These are phyloP conservation scores for Ceratobasidium sp. DNA, from an alignment of 1,284 basidiomycete species.

Conservation along the genomic window DNA sequence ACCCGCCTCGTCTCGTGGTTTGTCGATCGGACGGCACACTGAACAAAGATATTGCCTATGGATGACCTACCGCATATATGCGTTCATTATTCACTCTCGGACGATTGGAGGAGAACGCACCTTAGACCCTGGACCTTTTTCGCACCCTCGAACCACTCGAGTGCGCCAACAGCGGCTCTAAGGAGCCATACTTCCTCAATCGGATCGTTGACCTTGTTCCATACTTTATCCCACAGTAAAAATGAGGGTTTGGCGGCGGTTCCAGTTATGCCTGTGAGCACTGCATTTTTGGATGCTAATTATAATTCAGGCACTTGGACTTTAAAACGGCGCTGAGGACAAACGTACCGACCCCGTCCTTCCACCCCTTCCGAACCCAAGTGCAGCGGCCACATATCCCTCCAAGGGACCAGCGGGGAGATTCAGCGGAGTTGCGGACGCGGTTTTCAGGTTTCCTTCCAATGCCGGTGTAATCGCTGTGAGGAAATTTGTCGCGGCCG, in stretches of 20 bases:
- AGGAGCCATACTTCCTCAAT: slow-evolving; percentile 83
- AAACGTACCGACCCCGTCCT: slow-evolving; percentile 27
- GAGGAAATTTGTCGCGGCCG: slow-evolving; percentile 43
- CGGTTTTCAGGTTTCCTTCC: slow-evolving; percentile 72
- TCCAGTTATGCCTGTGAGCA: slow-evolving; percentile 47
- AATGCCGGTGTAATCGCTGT: slow-evolving; percentile 63
- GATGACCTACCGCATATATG: slow-evolving; percentile 25
- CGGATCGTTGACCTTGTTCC: slow-evolving; percentile 67
- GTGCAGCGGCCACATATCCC: slow-evolving; percentile 78
- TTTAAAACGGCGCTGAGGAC: not conserved
- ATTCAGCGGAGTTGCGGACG: slow-evolving; percentile 63
- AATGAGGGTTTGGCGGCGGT: slow-evolving; percentile 76
- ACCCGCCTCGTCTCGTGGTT: slow-evolving; percentile 15
- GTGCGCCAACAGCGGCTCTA: slow-evolving; percentile 64
- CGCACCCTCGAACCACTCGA: slow-evolving; percentile 60
- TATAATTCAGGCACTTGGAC: slow-evolving; percentile 33
- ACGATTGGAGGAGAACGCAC: slow-evolving; percentile 51
- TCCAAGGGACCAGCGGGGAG: slow-evolving; percentile 73
- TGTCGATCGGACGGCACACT: slow-evolving; percentile 13
- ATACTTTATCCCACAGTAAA: slow-evolving; percentile 85
- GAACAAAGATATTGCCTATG: slow-evolving; percentile 22
- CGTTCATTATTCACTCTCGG: slow-evolving; percentile 38
- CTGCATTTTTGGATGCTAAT: slow-evolving; percentile 46
- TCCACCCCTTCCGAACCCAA: slow-evolving; percentile 45
- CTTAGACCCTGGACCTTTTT: slow-evolving; percentile 62